Base-by-base conservation (phyloP, 202 grass and related monocot species). In the Eragrostis tef region DNA sequence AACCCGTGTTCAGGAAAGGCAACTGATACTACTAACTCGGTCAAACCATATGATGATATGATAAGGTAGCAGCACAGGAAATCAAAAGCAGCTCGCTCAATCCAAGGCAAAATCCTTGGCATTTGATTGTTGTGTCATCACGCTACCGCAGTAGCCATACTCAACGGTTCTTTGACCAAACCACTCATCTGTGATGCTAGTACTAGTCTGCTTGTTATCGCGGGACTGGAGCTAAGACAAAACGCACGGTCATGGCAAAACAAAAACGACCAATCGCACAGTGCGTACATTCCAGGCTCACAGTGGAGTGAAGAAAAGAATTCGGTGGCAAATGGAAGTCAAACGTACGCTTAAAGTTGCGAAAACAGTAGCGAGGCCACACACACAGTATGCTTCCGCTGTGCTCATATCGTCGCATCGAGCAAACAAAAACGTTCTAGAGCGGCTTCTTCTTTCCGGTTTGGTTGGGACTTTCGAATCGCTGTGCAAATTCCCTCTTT, bases 81-180 rank as follows among this genome's bases (percentile, higher is more conserved):
- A 73, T 79, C 7, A 11, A 47, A 68, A 76, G 21, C 39, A 12
- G 39, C 17, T 34, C 22, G 8, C 31, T 11, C n/a, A 46, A 47
- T 73, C 58, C 22, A 73, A 45, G 57, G 47, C 77, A 61, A 61
- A 77, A 71, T 77, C 71, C 58, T 29, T 25, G 36, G 73, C 64
- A 48, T 22, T 42, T 52, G 82, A 81, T 89, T 71, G 77, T 16
- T 75, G 57, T 29, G 66, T 70, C 82, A 81, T 71, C 27, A 76
- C 61, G 54, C 71, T 77, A 64, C 49, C 2, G 51, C 7, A 42
- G 6, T 58, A 72, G 17, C 47, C 67, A 26, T 4, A 56, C 54
- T 22, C 71, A 24, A 76, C 47, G 70, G 3, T 47, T 58, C 70
- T 84, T 41, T 57, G 73, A 71, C 65, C 45, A 9, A 44, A 43